These are phyloP conservation scores for Fennellomyces sp. DNA, from an alignment of 371 early-diverging fungal genomes.

Conservation along the genomic window DNA sequence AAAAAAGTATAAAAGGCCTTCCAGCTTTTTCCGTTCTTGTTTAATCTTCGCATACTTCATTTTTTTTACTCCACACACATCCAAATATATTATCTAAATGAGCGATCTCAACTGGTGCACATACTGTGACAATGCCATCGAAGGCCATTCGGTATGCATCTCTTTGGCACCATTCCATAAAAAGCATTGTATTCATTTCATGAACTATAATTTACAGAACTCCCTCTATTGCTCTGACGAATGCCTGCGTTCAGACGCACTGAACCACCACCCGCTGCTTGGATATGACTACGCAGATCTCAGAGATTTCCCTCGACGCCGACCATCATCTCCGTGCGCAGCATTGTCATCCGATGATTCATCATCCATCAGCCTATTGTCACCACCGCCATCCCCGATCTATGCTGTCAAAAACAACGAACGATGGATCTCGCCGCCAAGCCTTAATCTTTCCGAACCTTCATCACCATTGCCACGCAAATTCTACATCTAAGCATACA, in stretches of 20 bases:
- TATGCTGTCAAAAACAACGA: too few species aligned
- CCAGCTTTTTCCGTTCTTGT: background rate
- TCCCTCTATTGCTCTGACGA: slow-evolving; percentile 33
- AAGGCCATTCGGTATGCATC: slow-evolving; percentile 13
- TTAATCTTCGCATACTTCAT: slow-evolving; percentile 5
- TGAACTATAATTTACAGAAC: slow-evolving; percentile 9
- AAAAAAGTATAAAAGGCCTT: slow-evolving; percentile 3
- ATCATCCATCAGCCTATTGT: background rate
- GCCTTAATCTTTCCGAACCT: too few species aligned
- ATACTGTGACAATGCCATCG: slow-evolving; percentile 15
- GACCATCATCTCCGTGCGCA: background rate
- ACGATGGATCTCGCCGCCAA: too few species aligned
- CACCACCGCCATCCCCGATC: background rate
- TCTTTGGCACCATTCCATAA: background rate
- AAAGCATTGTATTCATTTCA: background rate
- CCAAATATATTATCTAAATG: too few species aligned
- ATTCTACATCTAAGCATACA: too few species aligned
- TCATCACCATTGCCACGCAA: too few species aligned
- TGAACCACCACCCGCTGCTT: slow-evolving; percentile 22
- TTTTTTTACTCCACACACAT: background rate
- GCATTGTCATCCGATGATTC: background rate
- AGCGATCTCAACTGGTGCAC: slow-evolving; percentile 28
- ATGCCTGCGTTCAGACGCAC: slow-evolving; percentile 24
- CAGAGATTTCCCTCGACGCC: slow-evolving; percentile 26
- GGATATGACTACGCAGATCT: slow-evolving; percentile 34